Evolutionary conservation across 805 yeast species (phyloP).

Genomic region (Metschnikowia lochheadii): DNA sequence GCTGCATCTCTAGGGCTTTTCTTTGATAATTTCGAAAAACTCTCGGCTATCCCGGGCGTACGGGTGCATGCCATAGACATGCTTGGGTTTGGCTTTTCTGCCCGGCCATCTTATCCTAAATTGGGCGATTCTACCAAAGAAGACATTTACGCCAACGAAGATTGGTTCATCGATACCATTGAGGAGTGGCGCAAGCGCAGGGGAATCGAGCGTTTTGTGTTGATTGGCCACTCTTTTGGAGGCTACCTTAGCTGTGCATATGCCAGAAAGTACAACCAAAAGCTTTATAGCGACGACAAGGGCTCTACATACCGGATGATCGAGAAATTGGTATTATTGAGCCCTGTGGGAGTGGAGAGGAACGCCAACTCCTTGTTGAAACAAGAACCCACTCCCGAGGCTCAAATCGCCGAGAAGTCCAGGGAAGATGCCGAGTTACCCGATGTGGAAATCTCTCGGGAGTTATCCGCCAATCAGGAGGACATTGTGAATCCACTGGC

Average conservation of each 20-base stretch:
- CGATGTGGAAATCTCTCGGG: conserved; percentile 14
- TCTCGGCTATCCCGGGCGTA: conserved; percentile 48
- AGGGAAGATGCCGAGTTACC: conserved; percentile 17
- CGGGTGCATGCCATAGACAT: conserved; percentile 66
- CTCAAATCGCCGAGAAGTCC: conserved; percentile 8
- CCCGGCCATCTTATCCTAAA: conserved; percentile 47
- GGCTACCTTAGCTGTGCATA: conserved; percentile 43
- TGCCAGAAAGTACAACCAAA: conserved; percentile 37
- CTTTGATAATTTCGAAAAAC: conserved; percentile 57
- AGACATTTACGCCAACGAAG: conserved; percentile 35
- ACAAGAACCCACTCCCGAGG: conserved; percentile 10
- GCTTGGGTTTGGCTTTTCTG: conserved; percentile 68
- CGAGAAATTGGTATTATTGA: conserved; percentile 36
- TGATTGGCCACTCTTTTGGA: conserved; percentile 45
- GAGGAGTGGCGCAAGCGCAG: conserved; percentile 41
- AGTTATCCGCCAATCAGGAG: conserved; percentile 25
- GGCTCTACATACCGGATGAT: conserved; percentile 24
- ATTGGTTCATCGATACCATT: conserved; percentile 42
- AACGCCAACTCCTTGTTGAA: conserved; percentile 28
- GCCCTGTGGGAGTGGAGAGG: conserved; percentile 44
- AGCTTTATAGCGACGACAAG: conserved; percentile 15
- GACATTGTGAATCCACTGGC: conserved; percentile 15
- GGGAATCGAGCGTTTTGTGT: conserved; percentile 30
- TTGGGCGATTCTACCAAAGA: conserved; percentile 27
- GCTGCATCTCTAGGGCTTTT: conserved; percentile 89